Percentiles rank a stretch among this genome's conserved stretches.
These are phyloP conservation scores for Fusarium sp. DNA, from an alignment of 2,329 filamentous ascomycete species.

Conservation along the genomic window DNA sequence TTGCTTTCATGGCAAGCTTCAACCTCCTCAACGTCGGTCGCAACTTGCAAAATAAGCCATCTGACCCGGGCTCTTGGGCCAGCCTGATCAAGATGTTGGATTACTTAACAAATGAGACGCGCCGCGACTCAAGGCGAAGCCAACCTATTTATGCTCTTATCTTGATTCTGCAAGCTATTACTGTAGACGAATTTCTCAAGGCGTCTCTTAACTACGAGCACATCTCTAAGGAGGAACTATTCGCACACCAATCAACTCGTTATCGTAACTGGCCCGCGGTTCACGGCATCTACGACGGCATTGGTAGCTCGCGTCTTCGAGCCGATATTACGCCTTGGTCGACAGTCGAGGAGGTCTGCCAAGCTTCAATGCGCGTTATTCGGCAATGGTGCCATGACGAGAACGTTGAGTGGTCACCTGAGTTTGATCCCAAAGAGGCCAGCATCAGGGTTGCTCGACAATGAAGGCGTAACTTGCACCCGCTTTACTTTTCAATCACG, in stretches of 20 bases:
- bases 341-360: constrained; percentile 59
- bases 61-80: constrained; percentile 58
- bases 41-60: constrained; percentile 57
- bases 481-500: not conserved
- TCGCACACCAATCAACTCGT: constrained; percentile 47
- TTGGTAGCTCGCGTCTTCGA: constrained; percentile 48
- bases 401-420: constrained; percentile 60
- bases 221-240: constrained; percentile 37
- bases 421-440: constrained; percentile 49
- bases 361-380: constrained; percentile 55
- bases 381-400: constrained; percentile 60
- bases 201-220: constrained; percentile 49
- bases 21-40: constrained; percentile 61
- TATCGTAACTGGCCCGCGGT: constrained; percentile 46
- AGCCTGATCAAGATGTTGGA: constrained; percentile 60
- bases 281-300: constrained; percentile 50
- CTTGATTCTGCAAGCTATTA: constrained; percentile 59
- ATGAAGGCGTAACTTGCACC: not conserved
- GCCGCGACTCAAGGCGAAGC: constrained; percentile 51
- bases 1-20: constrained; percentile 67
- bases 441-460: constrained; percentile 30
- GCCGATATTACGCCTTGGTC: constrained; percentile 57
- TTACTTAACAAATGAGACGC: constrained; percentile 56
- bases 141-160: constrained; percentile 58
- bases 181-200: constrained; percentile 60